These are phyloP conservation scores for Globisporangium uncinulatum DNA, from an alignment of 352 stramenopile species.

Conservation along the genomic window DNA sequence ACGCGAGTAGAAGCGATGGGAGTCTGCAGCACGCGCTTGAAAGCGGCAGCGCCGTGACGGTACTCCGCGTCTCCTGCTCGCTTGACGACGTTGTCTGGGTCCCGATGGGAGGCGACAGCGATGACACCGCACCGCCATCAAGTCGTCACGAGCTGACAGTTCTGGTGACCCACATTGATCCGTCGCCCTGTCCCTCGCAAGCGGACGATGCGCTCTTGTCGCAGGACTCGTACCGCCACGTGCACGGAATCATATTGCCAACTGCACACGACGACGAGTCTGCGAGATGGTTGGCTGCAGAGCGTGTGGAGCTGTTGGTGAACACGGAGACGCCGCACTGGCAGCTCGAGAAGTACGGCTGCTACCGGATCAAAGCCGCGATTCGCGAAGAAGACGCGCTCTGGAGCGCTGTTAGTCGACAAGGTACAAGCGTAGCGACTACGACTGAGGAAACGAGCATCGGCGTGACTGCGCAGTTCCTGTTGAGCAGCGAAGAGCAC, in stretches of 20 bases:
- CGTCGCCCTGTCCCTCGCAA: constrained; percentile 3
- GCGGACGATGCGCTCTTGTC: neutral
- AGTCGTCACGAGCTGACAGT: constrained; percentile 11
- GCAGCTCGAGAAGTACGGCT: constrained; percentile 27
- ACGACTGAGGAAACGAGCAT: constrained; percentile 10
- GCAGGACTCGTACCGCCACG: constrained; percentile 23
- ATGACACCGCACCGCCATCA: neutral
- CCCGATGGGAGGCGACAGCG: constrained; percentile 9
- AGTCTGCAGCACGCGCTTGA: neutral
- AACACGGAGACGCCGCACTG: constrained; percentile 18
- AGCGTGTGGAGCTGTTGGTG: constrained; percentile 28
- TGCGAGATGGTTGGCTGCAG: constrained; percentile 7
- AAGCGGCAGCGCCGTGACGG: constrained; percentile 11
- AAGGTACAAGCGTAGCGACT: neutral
- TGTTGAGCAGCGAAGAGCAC: neutral
- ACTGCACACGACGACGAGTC: neutral
- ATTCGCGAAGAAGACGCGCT: constrained; percentile 1
- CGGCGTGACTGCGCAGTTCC: neutral
- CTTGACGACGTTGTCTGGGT: constrained; percentile 18
- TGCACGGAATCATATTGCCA: constrained; percentile 28
- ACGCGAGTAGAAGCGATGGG: neutral
- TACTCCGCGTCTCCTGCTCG: constrained; percentile 21
- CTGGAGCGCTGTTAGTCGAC: neutral
- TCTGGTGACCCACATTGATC: constrained; percentile 28
- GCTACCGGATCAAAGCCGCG: constrained; percentile 23